phyloP scores from a whole-genome alignment of 345 rosid genomes.

The Kandelia obovata region DNA sequence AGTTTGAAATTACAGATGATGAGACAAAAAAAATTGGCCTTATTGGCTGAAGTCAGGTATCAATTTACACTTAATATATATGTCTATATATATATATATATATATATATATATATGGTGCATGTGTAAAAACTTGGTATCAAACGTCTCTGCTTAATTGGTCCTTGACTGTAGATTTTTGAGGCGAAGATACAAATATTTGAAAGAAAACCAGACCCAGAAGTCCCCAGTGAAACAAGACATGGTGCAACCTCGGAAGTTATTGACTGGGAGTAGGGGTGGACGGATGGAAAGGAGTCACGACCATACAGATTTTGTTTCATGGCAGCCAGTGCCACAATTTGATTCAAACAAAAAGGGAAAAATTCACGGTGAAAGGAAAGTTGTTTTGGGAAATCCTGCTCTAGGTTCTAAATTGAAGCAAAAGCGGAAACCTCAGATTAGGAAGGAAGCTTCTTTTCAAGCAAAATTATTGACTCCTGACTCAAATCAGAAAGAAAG shows the following conservation, averaged over 20 bases:
- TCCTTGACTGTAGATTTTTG: constrained; percentile 49
- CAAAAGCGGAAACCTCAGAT: constrained; percentile 32
- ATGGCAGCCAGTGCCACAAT: constrained; percentile 14
- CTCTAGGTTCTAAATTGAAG: constrained; percentile 37
- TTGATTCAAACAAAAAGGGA: constrained; percentile 39
- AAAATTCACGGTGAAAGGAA: constrained; percentile 25
- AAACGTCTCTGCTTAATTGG: background rate
- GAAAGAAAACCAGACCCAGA: constrained; percentile 43
- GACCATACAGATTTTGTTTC: constrained; percentile 27
- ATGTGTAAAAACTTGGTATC: background rate
- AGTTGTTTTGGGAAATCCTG: constrained; percentile 6
- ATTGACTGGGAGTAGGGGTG: constrained; percentile 19
- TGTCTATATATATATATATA: no score
- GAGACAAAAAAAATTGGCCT: constrained; percentile 45
- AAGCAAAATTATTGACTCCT: constrained; percentile 6
- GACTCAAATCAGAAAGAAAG: constrained; percentile 41
- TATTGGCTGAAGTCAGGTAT: constrained; percentile 78
- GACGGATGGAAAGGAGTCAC: constrained; percentile 25
- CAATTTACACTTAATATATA: background rate
- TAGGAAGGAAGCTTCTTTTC: constrained; percentile 25
- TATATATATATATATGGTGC: background rate
- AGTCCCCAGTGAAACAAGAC: constrained; percentile 3
- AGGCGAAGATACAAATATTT: constrained; percentile 53
- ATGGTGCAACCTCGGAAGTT: constrained; percentile 20
- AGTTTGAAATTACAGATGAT: constrained; percentile 50